Percentiles rank a stretch among this genome's conserved stretches.
phyloP scores from a whole-genome alignment of 177 flowering plant species.

The Vitis hybrid region DNA sequence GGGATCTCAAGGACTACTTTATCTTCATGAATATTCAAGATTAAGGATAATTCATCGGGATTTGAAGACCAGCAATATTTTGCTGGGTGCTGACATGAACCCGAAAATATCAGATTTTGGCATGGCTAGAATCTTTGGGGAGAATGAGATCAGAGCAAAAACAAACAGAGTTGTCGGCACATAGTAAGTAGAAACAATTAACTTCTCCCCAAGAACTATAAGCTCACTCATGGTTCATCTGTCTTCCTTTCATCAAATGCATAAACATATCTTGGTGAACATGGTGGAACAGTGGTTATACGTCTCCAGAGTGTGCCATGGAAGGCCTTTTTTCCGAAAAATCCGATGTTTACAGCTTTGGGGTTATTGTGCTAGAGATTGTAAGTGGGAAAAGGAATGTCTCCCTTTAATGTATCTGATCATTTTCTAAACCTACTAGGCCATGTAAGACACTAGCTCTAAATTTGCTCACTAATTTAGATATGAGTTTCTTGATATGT shows the following conservation, averaged over 20 bases:
- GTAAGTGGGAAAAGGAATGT: conserved; percentile 15
- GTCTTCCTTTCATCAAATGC: too few species aligned
- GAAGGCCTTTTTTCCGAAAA: conserved; percentile 13
- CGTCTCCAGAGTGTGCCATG: conserved; percentile 7
- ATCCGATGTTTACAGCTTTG: conserved; percentile 18
- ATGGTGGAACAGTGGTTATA: not conserved
- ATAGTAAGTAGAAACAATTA: conserved; percentile 8
- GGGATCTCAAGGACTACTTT: conserved; percentile 18
- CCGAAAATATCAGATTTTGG: conserved; percentile 14
- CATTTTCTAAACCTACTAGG: conserved; percentile 1
- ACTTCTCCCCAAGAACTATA: too few species aligned
- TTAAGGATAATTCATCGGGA: conserved; percentile 1
- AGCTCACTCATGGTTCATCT: too few species aligned
- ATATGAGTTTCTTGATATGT: too few species aligned
- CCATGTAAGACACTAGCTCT: too few species aligned
- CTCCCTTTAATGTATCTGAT: not conserved
- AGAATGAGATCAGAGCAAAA: not conserved
- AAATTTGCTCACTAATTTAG: too few species aligned
- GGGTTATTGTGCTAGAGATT: conserved; percentile 12
- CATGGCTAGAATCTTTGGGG: conserved; percentile 16
- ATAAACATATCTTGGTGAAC: too few species aligned
- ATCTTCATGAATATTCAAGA: conserved; percentile 15
- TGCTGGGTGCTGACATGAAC: conserved; percentile 5
- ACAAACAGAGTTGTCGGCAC: conserved; percentile 15
- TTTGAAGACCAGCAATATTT: not conserved